Evolutionary conservation across 2,329 filamentous ascomycete species (phyloP).

Genomic region (Shiraia bambusicola): DNA sequence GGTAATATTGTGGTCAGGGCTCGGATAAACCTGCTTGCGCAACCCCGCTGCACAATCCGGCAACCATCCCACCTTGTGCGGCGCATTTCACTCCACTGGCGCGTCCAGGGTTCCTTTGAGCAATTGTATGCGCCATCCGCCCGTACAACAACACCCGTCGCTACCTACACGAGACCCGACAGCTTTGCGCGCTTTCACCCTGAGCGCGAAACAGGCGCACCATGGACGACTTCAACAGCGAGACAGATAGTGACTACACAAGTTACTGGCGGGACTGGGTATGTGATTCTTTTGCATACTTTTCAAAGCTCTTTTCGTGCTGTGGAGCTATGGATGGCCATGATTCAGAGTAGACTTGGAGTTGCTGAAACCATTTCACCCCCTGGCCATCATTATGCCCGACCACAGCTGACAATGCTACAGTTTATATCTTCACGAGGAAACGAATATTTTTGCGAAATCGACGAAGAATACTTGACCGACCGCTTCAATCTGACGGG

Average conservation of each 20-base stretch:
- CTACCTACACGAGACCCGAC: background rate
- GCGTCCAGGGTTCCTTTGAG: constrained; percentile 13
- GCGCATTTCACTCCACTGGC: constrained; percentile 23
- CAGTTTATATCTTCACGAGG: constrained; percentile 97
- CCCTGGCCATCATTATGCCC: no score
- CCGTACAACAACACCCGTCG: constrained; percentile 10
- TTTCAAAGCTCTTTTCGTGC: no score
- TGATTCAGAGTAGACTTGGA: no score
- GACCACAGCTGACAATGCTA: constrained; percentile 11
- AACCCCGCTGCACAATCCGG: constrained; percentile 7
- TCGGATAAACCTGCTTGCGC: constrained; percentile 7
- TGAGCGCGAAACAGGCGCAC: constrained; percentile 17
- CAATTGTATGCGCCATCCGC: constrained; percentile 10
- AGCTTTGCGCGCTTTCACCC: background rate
- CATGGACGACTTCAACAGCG: constrained; percentile 98
- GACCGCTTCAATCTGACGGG: constrained; percentile 98
- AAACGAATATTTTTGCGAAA: constrained; percentile 99
- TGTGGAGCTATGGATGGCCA: constrained; percentile 1
- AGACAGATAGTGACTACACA: constrained; percentile 98
- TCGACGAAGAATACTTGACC: constrained; percentile 97
- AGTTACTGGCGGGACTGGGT: constrained; percentile 99
- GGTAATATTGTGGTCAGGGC: constrained; percentile 1
- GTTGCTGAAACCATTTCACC: no score
- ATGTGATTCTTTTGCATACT: constrained; percentile 49
- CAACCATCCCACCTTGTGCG: constrained; percentile 18